These are phyloP conservation scores for Periconia sp. DNA, from an alignment of 2,329 filamentous ascomycete species.

Conservation along the genomic window DNA sequence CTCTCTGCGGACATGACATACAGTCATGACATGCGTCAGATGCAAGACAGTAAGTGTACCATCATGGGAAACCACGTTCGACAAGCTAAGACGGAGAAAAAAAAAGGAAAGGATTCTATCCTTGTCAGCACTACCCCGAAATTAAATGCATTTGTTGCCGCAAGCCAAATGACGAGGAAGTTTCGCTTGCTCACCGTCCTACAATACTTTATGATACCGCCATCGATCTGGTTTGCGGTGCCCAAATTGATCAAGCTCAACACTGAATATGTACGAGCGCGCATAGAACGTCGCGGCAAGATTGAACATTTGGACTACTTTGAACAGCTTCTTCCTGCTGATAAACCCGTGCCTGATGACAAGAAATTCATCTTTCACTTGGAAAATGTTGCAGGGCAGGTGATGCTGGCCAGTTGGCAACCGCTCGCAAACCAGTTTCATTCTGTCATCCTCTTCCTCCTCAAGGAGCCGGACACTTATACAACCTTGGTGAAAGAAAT, in stretches of 20 bases:
- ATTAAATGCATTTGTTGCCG: too few species aligned
- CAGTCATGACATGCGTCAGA: slow-evolving; percentile 8
- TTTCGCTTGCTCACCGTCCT: too few species aligned
- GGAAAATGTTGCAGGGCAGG: background rate
- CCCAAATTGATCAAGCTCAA: too few species aligned
- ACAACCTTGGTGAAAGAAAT: background rate
- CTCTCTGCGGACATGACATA: slow-evolving; percentile 9
- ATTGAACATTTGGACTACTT: background rate
- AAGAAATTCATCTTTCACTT: background rate
- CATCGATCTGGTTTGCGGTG: background rate
- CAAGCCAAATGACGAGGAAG: too few species aligned
- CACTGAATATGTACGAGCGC: too few species aligned
- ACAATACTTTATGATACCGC: too few species aligned
- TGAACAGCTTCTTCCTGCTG: background rate
- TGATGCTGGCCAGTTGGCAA: background rate
- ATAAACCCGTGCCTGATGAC: background rate
- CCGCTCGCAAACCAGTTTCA: background rate
- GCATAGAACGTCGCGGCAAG: background rate
- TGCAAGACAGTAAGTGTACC: slow-evolving; percentile 6
- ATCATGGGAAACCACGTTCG: too few species aligned
- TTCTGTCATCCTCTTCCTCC: background rate
- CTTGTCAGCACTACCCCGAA: too few species aligned
- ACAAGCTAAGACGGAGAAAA: too few species aligned
- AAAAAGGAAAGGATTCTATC: too few species aligned
- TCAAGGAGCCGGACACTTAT: background rate